A percentile compares a stretch with the other conserved stretches of the same genome.
These are phyloP conservation scores for Aspergillus campestris DNA, from an alignment of 495 filamentous ascomycete genomes.

Conservation along the genomic window DNA sequence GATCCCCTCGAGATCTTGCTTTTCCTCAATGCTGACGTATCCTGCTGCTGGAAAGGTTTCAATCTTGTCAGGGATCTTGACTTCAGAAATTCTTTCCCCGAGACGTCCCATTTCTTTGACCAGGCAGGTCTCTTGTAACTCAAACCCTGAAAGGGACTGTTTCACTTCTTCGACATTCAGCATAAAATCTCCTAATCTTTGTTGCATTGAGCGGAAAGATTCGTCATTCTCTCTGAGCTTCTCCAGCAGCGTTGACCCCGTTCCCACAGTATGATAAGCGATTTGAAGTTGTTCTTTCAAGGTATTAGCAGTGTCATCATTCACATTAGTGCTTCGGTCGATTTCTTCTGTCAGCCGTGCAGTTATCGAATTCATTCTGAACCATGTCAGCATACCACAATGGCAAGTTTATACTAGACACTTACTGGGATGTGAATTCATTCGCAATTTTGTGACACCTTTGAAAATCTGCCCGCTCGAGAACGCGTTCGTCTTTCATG, in stretches of 20 bases:
- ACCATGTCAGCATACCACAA: too few relatives aligned
- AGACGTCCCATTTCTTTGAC: conserved; percentile 13
- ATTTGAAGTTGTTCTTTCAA: conserved; percentile 16
- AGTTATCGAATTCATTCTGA: conserved; percentile 15
- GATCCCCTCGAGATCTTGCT: conserved; percentile 16
- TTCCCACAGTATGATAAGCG: conserved; percentile 12
- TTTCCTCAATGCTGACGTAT: conserved; percentile 13
- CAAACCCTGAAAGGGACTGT: conserved; percentile 9
- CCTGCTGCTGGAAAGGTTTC: conserved; percentile 6
- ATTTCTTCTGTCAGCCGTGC: conserved; percentile 10
- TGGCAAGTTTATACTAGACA: background rate
- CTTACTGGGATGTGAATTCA: conserved; percentile 18
- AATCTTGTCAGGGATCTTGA: conserved; percentile 10
- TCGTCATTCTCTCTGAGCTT: conserved; percentile 14
- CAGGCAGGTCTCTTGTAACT: conserved; percentile 13
- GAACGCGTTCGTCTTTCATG: conserved; percentile 12
- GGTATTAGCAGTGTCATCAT: conserved; percentile 4
- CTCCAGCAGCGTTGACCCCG: conserved; percentile 15
- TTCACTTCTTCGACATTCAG: conserved; percentile 13
- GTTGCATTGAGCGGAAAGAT: conserved; percentile 8
- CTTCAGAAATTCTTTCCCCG: conserved; percentile 14
- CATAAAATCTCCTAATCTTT: conserved; percentile 11
- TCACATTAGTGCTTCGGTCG: conserved; percentile 9
- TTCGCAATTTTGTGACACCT: conserved; percentile 10
- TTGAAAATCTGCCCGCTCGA: conserved; percentile 13